phyloP scores from a whole-genome alignment of 768 basidiomycete species.

The Krasilnikovozyma curviuscula region DNA sequence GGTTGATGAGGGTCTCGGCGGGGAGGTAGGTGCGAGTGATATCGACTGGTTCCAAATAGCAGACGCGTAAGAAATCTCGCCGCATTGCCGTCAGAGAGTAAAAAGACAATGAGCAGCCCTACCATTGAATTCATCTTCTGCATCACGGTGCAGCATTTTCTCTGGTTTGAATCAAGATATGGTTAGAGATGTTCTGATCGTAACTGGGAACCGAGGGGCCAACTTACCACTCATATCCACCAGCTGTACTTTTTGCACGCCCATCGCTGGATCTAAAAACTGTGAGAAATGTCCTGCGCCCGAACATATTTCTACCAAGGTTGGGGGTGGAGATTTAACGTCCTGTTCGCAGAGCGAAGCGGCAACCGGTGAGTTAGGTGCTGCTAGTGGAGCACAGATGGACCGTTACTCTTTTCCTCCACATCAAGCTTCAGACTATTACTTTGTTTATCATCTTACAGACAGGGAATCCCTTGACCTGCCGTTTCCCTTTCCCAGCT shows the following conservation, averaged over 20 bases:
- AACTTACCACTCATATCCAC: conserved; percentile 64
- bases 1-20: conserved; percentile 56
- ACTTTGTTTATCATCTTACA: neutral
- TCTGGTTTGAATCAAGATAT: conserved; percentile 31
- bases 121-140: conserved; percentile 66
- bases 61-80: neutral
- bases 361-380: neutral
- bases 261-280: conserved; percentile 45
- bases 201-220: neutral
- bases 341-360: conserved; percentile 37
- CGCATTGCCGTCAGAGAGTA: neutral
- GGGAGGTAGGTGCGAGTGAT: conserved; percentile 61
- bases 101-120: neutral
- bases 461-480: conserved; percentile 4
- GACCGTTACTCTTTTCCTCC: neutral
- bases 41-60: conserved; percentile 36
- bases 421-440: too few relatives aligned
- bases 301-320: conserved; percentile 69
- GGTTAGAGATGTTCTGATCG: neutral
- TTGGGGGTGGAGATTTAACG: conserved; percentile 61
- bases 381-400: neutral
- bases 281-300: conserved; percentile 85
- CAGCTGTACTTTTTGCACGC: conserved; percentile 54
- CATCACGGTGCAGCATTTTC: conserved; percentile 51
- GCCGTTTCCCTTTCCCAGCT: neutral